Percentiles rank a stretch among this genome's conserved stretches.
These are phyloP conservation scores for Cyathus striatus DNA, from an alignment of 768 basidiomycete genomes.

Conservation along the genomic window DNA sequence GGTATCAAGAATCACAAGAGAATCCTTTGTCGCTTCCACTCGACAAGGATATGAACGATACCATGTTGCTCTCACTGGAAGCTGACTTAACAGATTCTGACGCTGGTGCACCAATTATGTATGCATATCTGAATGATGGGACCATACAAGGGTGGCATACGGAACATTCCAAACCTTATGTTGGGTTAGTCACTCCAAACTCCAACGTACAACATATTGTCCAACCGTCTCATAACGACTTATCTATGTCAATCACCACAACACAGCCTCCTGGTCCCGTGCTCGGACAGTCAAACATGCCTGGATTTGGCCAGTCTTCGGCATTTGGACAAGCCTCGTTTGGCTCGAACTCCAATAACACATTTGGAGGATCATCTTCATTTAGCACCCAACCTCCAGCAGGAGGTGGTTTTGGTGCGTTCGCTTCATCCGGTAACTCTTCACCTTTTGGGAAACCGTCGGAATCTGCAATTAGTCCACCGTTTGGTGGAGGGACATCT, in stretches of 20 bases:
- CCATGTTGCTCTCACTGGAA: constrained; percentile 58
- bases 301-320: constrained; percentile 7
- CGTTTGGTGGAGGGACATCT: constrained; percentile 16
- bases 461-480: constrained; percentile 15
- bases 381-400: constrained; percentile 15
- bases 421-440: not conserved
- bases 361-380: constrained; percentile 16
- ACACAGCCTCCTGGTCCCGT: constrained; percentile 19
- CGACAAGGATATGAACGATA: constrained; percentile 66
- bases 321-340: constrained; percentile 16
- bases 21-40: constrained; percentile 60
- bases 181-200: constrained; percentile 40
- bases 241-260: too few relatives aligned
- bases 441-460: constrained; percentile 21
- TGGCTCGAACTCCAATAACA: not conserved
- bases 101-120: constrained; percentile 51
- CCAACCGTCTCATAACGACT: too few relatives aligned
- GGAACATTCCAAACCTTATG: constrained; percentile 55
- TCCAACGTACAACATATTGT: too few relatives aligned
- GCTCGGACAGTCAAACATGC: constrained; percentile 11
- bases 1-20: constrained; percentile 47
- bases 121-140: constrained; percentile 75
- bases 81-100: constrained; percentile 56
- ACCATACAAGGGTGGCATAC: constrained; percentile 71
- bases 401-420: not conserved